Evolutionary conservation across 2,329 filamentous ascomycete genomes (phyloP), one percentile per base, ranked within the genome.

Genomic region (Achaetomium macrosporum): DNA sequence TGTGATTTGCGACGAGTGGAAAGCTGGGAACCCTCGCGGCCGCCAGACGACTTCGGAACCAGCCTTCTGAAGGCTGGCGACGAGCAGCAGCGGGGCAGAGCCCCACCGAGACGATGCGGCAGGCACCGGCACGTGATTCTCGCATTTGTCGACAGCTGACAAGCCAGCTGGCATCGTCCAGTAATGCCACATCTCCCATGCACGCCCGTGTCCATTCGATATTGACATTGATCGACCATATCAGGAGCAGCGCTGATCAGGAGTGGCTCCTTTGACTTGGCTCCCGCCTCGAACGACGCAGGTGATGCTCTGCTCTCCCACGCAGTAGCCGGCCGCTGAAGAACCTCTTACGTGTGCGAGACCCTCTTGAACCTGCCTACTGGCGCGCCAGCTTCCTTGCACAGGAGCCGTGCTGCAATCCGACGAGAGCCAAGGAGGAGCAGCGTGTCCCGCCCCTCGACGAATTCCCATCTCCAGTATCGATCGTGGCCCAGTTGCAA

Each of bases 1-100:
- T 88, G 54, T 65, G 75, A 61, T 62, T 61, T 59, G 57, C 37
- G 53, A 42, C 41, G 31, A 55, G 46, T 40, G 41, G 47, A 13
- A 45, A 53, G 47, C 50, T 47, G 50, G 47, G 56, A 59, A 59
- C 54, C 56, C 41, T 57, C 45, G 37, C 51, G 53, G 51, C 54
- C 47, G 36, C n/a, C n/a, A n/a, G n/a, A n/a, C n/a, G n/a, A n/a
- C n/a, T n/a, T n/a, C n/a, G 17, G 42, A 41, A 47, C 47, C 57
- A 51, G 40, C 35, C 31, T 35, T 35, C 3, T 12, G 19, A 15
- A n/a, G n/a, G n/a, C n/a, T n/a, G n/a, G n/a, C n/a, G n/a, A n/a
- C n/a, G 45, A 42, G 41, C 33, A 29, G 25, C 43, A 54, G 61
- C 56, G 61, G 61, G 61, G 60, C 57, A 61, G 13, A 51, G 48